Percentiles rank a stretch among this genome's conserved stretches.
These are phyloP conservation scores for Zygoascus ofunaensis DNA, from an alignment of 805 yeast genomes.

Conservation along the genomic window DNA sequence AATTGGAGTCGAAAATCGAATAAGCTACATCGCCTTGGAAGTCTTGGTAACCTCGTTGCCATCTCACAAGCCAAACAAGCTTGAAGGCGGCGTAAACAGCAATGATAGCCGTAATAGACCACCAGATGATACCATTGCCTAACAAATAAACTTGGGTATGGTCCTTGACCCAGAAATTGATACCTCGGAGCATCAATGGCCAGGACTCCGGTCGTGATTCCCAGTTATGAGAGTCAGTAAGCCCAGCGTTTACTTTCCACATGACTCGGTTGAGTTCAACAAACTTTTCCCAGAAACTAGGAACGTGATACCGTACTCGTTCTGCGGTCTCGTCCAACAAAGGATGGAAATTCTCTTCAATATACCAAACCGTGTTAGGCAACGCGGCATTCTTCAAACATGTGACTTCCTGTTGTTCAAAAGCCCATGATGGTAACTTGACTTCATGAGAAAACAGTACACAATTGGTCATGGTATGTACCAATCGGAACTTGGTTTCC, in stretches of 20 bases:
- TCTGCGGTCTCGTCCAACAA: conserved; percentile 30
- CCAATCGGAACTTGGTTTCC: conserved; percentile 60
- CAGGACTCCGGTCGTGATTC: conserved; percentile 53
- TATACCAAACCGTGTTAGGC: conserved; percentile 61
- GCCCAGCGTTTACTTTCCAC: conserved; percentile 41
- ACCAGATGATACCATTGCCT: conserved; percentile 58
- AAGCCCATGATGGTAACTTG: conserved; percentile 78
- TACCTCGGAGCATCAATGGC: conserved; percentile 54
- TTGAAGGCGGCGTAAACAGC: conserved; percentile 22
- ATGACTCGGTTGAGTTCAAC: conserved; percentile 48
- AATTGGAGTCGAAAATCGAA: conserved; percentile 26
- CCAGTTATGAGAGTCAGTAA: conserved; percentile 41
- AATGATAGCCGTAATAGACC: conserved; percentile 33
- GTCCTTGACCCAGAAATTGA: conserved; percentile 43
- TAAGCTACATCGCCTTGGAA: conserved; percentile 22
- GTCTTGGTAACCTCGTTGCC: conserved; percentile 34
- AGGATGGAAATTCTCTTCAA: conserved; percentile 61
- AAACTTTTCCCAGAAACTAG: conserved; percentile 43
- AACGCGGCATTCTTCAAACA: conserved; percentile 69
- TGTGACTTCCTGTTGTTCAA: conserved; percentile 76
- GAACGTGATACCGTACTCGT: conserved; percentile 26
- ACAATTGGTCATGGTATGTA: conserved; percentile 62
- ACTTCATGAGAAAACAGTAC: conserved; percentile 61
- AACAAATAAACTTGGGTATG: conserved; percentile 44
- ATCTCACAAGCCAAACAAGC: conserved; percentile 25